phyloP scores from a whole-genome alignment of 345 rosid genomes.

The Brassica rapa region DNA sequence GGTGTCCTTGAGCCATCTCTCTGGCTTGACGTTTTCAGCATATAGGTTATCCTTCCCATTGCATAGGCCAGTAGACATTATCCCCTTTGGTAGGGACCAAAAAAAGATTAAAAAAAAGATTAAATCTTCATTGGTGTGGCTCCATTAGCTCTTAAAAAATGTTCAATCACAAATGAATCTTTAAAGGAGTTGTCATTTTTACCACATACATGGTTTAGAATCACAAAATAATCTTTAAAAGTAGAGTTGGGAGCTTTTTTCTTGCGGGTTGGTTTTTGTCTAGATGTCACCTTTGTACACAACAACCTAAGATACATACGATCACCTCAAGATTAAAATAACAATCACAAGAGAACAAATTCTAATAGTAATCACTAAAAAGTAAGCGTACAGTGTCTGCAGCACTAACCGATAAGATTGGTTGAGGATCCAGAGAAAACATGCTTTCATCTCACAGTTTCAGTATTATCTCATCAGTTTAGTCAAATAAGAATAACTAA shows the following conservation, averaged over 20 bases:
- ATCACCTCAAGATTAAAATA: constrained; percentile 18
- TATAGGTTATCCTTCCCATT: constrained; percentile 72
- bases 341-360: not conserved
- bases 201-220: constrained; percentile 32
- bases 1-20: constrained; percentile 75
- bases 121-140: not conserved
- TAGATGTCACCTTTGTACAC: constrained; percentile 72
- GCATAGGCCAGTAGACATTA: constrained; percentile 54
- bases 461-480: constrained; percentile 69
- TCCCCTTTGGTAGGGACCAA: constrained; percentile 48
- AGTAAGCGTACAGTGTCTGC: constrained; percentile 74
- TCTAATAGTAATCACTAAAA: not conserved
- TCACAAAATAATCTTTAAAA: not conserved
- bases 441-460: constrained; percentile 45
- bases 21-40: constrained; percentile 66
- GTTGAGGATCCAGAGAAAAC: constrained; percentile 42
- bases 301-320: constrained; percentile 67
- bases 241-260: constrained; percentile 77
- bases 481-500: not conserved
- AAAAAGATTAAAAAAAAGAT: not conserved
- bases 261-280: constrained; percentile 76
- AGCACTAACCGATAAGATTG: constrained; percentile 64
- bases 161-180: not conserved
- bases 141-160: not conserved
- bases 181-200: constrained; percentile 6